Evolutionary conservation across 2,329 filamentous ascomycete genomes (phyloP).

Genomic region (Aspergillus tubingensis): DNA sequence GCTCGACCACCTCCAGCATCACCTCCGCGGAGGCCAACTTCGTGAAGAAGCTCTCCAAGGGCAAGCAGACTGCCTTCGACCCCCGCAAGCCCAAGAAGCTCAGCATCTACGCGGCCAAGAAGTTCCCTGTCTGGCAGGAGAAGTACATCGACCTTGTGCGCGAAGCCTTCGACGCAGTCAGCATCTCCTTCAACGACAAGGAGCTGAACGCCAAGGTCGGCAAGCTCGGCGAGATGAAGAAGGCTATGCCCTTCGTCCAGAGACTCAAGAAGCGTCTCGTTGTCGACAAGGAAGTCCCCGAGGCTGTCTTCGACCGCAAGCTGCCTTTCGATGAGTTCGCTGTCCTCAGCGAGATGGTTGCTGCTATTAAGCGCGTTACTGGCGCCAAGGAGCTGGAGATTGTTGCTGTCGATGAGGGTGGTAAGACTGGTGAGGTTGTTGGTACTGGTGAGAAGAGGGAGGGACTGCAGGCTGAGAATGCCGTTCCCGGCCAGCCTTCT

Average conservation of each 20-base stretch:
- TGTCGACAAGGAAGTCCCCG: slow-evolving; percentile 62
- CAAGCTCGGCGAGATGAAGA: slow-evolving; percentile 83
- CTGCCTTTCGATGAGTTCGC: slow-evolving; percentile 82
- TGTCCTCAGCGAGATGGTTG: slow-evolving; percentile 75
- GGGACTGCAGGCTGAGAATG: slow-evolving; percentile 67
- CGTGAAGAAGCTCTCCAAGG: slow-evolving; percentile 88
- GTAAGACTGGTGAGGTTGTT: slow-evolving; percentile 49
- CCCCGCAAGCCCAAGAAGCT: slow-evolving; percentile 90
- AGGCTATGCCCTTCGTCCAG: slow-evolving; percentile 97
- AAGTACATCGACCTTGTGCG: slow-evolving; percentile 82
- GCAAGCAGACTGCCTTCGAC: slow-evolving; percentile 82
- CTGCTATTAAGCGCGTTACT: slow-evolving; percentile 74
- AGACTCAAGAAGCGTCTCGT: slow-evolving; percentile 79
- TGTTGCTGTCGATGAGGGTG: slow-evolving; percentile 65
- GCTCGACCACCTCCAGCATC: slow-evolving; percentile 72
- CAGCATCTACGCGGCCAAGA: slow-evolving; percentile 76
- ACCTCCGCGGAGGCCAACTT: slow-evolving; percentile 74
- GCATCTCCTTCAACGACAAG: slow-evolving; percentile 73
- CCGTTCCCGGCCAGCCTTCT: slow-evolving; percentile 78
- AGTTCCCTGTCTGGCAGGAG: slow-evolving; percentile 87
- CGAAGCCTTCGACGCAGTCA: slow-evolving; percentile 65
- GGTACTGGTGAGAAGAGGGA: slow-evolving; percentile 57
- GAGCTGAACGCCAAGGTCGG: slow-evolving; percentile 73
- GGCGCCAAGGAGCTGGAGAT: slow-evolving; percentile 72
- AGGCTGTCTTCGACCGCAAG: slow-evolving; percentile 76